Conservation (phyloP, 2,329 filamentous ascomycete species). For the Hypoxylon sp. region DNA sequence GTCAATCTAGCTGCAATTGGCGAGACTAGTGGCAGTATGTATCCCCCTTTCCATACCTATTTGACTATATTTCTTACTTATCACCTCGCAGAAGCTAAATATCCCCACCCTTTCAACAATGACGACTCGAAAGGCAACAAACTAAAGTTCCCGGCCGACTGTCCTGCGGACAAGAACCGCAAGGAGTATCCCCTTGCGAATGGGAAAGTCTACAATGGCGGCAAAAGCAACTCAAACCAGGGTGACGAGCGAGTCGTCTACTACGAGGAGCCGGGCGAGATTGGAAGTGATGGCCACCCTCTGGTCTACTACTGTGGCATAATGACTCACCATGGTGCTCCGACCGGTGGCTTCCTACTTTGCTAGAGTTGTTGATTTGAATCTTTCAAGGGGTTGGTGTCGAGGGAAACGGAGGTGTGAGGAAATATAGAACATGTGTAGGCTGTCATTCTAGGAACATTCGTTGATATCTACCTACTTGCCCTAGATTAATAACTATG, state of each 20-base stretch:
- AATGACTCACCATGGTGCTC: conserved; percentile 5
- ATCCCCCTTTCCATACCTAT: too few species aligned
- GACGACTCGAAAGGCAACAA: too few species aligned
- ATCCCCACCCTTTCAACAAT: too few species aligned
- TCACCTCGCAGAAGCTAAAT: too few species aligned
- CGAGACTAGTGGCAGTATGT: neutral
- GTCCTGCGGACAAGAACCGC: neutral
- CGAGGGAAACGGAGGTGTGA: too few species aligned
- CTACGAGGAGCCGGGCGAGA: neutral
- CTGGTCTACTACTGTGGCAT: conserved; percentile 6
- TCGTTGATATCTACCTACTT: too few species aligned
- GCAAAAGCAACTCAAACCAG: neutral
- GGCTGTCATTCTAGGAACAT: too few species aligned
- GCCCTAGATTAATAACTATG: too few species aligned
- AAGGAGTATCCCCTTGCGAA: neutral
- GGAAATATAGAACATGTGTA: too few species aligned
- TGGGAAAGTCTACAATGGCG: neutral
- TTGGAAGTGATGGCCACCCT: neutral
- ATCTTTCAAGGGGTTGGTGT: too few species aligned
- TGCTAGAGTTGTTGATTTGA: neutral
- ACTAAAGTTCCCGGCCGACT: neutral
- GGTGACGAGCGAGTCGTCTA: neutral
- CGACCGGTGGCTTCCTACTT: conserved; percentile 3
- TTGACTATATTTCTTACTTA: too few species aligned
- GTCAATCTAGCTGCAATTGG: too few species aligned